phyloP scores from a whole-genome alignment of 768 basidiomycete species.

The Rhodotorula diobovata region DNA sequence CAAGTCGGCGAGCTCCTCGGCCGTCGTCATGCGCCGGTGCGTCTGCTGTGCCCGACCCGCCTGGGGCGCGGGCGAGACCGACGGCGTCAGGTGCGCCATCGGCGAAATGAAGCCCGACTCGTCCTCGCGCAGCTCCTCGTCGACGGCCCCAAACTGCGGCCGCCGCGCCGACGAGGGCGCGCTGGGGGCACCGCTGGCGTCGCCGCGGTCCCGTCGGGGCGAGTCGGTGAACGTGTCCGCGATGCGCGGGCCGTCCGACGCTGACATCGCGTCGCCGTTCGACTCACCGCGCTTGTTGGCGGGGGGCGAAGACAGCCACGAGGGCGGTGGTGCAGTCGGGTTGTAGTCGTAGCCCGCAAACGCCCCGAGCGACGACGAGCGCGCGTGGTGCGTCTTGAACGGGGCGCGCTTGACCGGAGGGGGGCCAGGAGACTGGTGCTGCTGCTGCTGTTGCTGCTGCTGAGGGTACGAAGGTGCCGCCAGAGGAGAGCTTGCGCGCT shows the following conservation, averaged over 20 bases:
- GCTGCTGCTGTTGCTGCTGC: conserved; percentile 19
- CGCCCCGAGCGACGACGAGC: conserved; percentile 38
- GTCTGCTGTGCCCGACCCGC: conserved; percentile 14
- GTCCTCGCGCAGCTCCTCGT: conserved; percentile 47
- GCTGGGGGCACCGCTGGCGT: conserved; percentile 44
- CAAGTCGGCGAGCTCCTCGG: conserved; percentile 72
- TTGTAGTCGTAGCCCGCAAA: conserved; percentile 42
- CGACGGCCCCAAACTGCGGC: conserved; percentile 61
- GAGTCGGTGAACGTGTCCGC: neutral
- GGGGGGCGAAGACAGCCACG: conserved; percentile 25
- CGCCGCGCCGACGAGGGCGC: conserved; percentile 42
- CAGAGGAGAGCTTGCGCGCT: conserved; percentile 16
- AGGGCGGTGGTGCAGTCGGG: conserved; percentile 37
- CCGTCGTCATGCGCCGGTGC: conserved; percentile 34
- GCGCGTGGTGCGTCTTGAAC: conserved; percentile 43
- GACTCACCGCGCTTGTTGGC: neutral
- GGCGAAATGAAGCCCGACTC: conserved; percentile 71
- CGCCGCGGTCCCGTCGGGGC: conserved; percentile 32
- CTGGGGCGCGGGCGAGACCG: conserved; percentile 47
- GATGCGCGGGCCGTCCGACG: neutral
- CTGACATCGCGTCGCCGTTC: neutral
- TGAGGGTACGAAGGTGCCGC: conserved; percentile 5
- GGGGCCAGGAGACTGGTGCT: conserved; percentile 54
- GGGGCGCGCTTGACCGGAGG: conserved; percentile 62
- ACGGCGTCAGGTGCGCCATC: conserved; percentile 59